Evolutionary conservation across 371 early-diverging fungal species (phyloP).

Genomic region (Mucor sp.): DNA sequence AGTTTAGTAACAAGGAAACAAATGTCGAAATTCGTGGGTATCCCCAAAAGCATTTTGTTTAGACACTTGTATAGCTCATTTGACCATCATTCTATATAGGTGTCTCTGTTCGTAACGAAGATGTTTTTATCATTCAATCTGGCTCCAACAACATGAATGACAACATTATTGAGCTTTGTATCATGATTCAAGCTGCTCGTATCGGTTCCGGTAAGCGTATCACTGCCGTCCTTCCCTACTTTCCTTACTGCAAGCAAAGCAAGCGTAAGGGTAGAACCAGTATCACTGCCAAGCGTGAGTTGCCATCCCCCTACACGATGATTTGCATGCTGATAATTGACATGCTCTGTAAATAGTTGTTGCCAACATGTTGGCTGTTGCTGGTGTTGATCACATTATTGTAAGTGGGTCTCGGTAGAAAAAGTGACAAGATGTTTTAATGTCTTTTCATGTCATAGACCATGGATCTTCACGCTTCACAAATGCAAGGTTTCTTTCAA

Average conservation of each 20-base stretch:
- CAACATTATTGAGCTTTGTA: conserved; percentile 94
- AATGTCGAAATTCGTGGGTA: conserved; percentile 62
- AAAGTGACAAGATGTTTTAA: not conserved
- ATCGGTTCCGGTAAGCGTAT: conserved; percentile 89
- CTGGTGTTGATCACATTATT: conserved; percentile 97
- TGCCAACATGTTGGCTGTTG: conserved; percentile 93
- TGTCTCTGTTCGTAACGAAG: conserved; percentile 91
- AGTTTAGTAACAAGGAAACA: conserved; percentile 79
- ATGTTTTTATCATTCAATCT: conserved; percentile 97
- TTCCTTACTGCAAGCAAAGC: conserved; percentile 96
- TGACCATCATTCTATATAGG: conserved; percentile 46
- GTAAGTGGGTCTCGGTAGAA: conserved; percentile 26
- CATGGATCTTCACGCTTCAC: conserved; percentile 92
- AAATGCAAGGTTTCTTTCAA: conserved; percentile 97
- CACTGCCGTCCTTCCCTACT: conserved; percentile 92
- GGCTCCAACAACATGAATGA: conserved; percentile 92
- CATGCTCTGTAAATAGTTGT: conserved; percentile 62
- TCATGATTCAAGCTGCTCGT: conserved; percentile 95
- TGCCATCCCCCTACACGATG: not conserved
- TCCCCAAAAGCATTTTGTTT: not conserved
- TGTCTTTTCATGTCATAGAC: conserved; percentile 48
- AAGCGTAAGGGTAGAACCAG: conserved; percentile 97
- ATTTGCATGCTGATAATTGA: not conserved
- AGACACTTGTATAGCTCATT: not conserved
- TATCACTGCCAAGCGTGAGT: conserved; percentile 90